phyloP scores from a whole-genome alignment of 192 early-diverging fungal genomes.

The Lobosporangium transversale region DNA sequence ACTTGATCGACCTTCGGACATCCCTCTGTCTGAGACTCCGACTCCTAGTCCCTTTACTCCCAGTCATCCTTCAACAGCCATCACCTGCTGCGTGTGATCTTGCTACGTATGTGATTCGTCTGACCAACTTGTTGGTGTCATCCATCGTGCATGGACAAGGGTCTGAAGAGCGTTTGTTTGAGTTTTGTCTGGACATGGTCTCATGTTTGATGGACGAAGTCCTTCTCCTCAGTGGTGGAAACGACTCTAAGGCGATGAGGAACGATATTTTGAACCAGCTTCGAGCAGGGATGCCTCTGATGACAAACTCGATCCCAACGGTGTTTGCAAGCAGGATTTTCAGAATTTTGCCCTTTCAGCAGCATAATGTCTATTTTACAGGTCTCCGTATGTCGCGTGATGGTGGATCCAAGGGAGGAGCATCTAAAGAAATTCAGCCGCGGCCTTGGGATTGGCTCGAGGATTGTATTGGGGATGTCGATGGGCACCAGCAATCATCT shows the following conservation, averaged over 20 bases:
- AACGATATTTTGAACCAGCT: slow-evolving; percentile 56
- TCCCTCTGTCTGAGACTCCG: slow-evolving; percentile 59
- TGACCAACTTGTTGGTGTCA: slow-evolving; percentile 56
- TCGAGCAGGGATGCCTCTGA: slow-evolving; percentile 38
- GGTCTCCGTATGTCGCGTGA: slow-evolving; percentile 47
- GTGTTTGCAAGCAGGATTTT: slow-evolving; percentile 61
- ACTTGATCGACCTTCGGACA: slow-evolving; percentile 38
- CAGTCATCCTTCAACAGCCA: slow-evolving; percentile 61
- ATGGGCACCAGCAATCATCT: slow-evolving; percentile 2
- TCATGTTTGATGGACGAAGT: slow-evolving; percentile 63
- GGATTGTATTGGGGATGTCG: slow-evolving; percentile 58
- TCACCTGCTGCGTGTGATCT: slow-evolving; percentile 55
- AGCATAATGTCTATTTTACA: slow-evolving; percentile 64
- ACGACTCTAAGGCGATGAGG: slow-evolving; percentile 55
- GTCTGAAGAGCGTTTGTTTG: slow-evolving; percentile 64
- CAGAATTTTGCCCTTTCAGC: slow-evolving; percentile 62
- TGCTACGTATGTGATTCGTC: slow-evolving; percentile 50
- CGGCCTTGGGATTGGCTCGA: slow-evolving; percentile 68
- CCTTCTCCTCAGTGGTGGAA: slow-evolving; percentile 23
- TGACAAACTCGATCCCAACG: slow-evolving; percentile 52
- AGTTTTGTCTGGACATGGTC: slow-evolving; percentile 63
- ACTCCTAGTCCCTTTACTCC: slow-evolving; percentile 56
- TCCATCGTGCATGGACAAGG: slow-evolving; percentile 64
- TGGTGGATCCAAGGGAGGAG: slow-evolving; percentile 17
- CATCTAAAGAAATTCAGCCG: slow-evolving; percentile 54